Base-by-base conservation (phyloP, 495 filamentous ascomycete genomes). In the Diplogelasinospora grovesii region DNA sequence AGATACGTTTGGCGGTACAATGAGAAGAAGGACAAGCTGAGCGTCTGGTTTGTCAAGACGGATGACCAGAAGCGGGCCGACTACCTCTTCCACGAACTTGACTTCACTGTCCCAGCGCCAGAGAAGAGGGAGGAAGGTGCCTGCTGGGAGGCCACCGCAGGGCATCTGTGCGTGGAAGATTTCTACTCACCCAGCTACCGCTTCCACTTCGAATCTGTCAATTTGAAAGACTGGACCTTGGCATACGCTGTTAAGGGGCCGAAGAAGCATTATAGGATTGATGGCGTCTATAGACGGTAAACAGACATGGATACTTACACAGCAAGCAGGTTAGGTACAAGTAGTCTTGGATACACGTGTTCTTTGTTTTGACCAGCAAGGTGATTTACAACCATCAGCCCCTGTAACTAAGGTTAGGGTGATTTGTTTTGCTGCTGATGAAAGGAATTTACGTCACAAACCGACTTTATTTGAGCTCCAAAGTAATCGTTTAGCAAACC, bases 1-100 rank as follows among this genome's bases (percentile, higher is more conserved):
- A 66, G 71, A 26, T 74, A 73, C 38, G 54, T 73, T 7, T 83
- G 80, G 64, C 68, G 78, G 4, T 82, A 82, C 49, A 53, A 69
- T 41, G 75, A 76, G 41, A 36, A 14, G 4, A 60, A 42, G 7
- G 78, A 83, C 47, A 57, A 48, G 45, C 56, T 85, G n/a, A 77
- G 71, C 22, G 74, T 78, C 13, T 86, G 81, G 81, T 85, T 84
- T 41, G 74, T 74, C 25, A 79, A 75, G 49, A 61, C 69, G 8
- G 68, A 72, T 13, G 76, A 83, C 28, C 60, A 61, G 5, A 61
- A 57, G 28, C 64, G 61, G 3, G 78, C 78, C 1, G 82, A 85
- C 48, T 81, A 83, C 37, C 61, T 85, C 15, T 86, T 85, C 50
- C 79, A 85, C 41, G 63, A 73, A 21, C 47, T 82, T 5, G 66